Conservation (phyloP, 1,139 yeast species). For the Magnusiomyces suaveolens region DNA sequence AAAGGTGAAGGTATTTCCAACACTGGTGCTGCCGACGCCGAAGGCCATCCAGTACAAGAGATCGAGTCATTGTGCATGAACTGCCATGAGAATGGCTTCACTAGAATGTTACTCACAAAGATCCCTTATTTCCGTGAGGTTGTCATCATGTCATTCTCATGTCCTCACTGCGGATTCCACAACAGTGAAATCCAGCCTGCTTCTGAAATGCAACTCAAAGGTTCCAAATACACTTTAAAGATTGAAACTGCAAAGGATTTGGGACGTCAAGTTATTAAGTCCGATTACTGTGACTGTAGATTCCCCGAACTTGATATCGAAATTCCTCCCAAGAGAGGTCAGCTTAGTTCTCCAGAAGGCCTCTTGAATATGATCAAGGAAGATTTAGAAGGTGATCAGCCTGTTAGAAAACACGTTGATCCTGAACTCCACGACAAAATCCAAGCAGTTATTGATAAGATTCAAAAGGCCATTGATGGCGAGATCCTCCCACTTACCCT, state of each 20-base stretch:
- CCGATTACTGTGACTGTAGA: conserved; percentile 75
- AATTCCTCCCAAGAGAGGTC: conserved; percentile 92
- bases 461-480: conserved; percentile 51
- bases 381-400: conserved; percentile 78
- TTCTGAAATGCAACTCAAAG: conserved; percentile 69
- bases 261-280: conserved; percentile 84
- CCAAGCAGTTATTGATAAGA: conserved; percentile 53
- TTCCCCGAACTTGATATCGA: conserved; percentile 84
- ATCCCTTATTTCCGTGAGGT: conserved; percentile 91
- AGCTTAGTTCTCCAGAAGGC: conserved; percentile 87
- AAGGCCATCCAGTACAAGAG: conserved; percentile 95
- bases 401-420: conserved; percentile 56
- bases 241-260: conserved; percentile 67
- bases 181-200: conserved; percentile 95
- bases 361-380: conserved; percentile 69
- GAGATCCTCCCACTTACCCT: conserved; percentile 71
- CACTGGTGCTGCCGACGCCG: conserved; percentile 54
- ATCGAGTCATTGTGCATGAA: conserved; percentile 93
- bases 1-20: conserved; percentile 22
- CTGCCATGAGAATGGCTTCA: conserved; percentile 77
- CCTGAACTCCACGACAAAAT: conserved; percentile 73
- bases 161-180: conserved; percentile 89
- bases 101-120: conserved; percentile 72
- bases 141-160: conserved; percentile 87
- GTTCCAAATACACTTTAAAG: conserved; percentile 61